These are phyloP conservation scores for Aspergillus cejpii DNA, from an alignment of 2,329 filamentous ascomycete species.

Conservation along the genomic window DNA sequence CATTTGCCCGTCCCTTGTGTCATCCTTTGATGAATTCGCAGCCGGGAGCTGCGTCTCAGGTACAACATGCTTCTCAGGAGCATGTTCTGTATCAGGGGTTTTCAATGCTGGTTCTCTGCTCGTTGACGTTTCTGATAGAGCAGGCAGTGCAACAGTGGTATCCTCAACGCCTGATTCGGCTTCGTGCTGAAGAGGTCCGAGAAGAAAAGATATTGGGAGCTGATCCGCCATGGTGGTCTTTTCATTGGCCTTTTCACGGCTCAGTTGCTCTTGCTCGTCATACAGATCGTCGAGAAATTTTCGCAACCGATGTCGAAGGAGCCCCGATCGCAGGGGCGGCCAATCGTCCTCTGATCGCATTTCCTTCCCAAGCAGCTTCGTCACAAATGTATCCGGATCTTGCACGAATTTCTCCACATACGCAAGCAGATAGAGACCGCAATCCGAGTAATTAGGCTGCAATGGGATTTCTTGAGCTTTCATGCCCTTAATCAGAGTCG, in stretches of 20 bases:
- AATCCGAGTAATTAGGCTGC: slow-evolving; percentile 82
- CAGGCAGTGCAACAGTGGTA: not conserved
- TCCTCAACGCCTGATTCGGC: not conserved
- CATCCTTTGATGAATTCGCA: not conserved
- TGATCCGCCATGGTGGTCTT: slow-evolving; percentile 29
- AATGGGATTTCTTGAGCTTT: slow-evolving; percentile 68
- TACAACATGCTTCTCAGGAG: not conserved
- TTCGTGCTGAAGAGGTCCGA: slow-evolving; percentile 16
- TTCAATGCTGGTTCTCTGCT: not conserved
- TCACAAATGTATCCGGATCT: slow-evolving; percentile 63
- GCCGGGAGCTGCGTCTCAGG: not conserved
- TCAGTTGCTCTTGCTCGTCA: slow-evolving; percentile 46
- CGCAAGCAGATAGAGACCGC: slow-evolving; percentile 76
- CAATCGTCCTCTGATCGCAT: slow-evolving; percentile 53
- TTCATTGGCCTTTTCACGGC: slow-evolving; percentile 33
- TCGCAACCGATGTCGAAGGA: slow-evolving; percentile 61
- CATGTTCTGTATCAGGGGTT: not conserved
- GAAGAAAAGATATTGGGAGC: slow-evolving; percentile 29
- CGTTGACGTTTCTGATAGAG: not conserved
- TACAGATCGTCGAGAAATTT: slow-evolving; percentile 59
- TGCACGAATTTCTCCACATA: slow-evolving; percentile 78
- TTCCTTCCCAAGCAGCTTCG: slow-evolving; percentile 58
- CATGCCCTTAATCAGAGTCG: slow-evolving; percentile 51
- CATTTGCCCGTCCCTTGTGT: not conserved
- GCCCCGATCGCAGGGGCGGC: slow-evolving; percentile 48